Evolutionary conservation across 257 asterid species (phyloP), one percentile per base, ranked within the genome.

Genomic region (Petunia secreta): DNA sequence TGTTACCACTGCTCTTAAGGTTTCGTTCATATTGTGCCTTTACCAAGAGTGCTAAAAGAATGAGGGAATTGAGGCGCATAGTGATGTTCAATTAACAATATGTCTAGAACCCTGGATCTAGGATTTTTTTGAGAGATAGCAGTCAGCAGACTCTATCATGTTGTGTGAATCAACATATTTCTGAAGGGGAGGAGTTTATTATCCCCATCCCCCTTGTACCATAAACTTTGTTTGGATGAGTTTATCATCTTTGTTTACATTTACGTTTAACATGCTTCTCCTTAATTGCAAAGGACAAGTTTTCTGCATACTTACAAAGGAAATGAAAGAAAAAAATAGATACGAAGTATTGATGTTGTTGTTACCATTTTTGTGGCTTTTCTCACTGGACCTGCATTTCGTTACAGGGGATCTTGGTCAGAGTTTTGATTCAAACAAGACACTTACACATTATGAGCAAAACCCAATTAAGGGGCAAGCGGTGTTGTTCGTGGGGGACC

Each of bases 401-500:
- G 11, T 78, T 78, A 69, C 75, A 91, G 98, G 99, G 80, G 99
- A 95, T 87, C 89, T 95, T 77, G 99, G 98, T 3, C 99, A 95
- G 87, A 95, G 85, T 62, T 92, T 80, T 55, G 97, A 90, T 79
- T 95, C 99, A 54, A 92, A 93, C 86, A 63, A 0, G 0, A 93
- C 99, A 2, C 92, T 95, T 52, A 80, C 92, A 2, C 99, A 95
- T 82, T 95, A 93, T 44, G 97, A 91, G 85, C 36, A 15, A 13
- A 95, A 90, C 83, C 93, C 97, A 2, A 55, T 39, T 6, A 93
- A 89, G 86, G 98, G 98, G 63, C 92, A 90, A 75, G 37, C 97
- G 0, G 91, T 95, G 10, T 67, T 95, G 85, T 93, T 85, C 60
- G 94, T 91, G 11, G 98, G 98, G 4, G 98, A 95, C 78, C 94